These are phyloP conservation scores for Fusarium sp. DNA, from an alignment of 2,329 filamentous ascomycete genomes.

Conservation along the genomic window DNA sequence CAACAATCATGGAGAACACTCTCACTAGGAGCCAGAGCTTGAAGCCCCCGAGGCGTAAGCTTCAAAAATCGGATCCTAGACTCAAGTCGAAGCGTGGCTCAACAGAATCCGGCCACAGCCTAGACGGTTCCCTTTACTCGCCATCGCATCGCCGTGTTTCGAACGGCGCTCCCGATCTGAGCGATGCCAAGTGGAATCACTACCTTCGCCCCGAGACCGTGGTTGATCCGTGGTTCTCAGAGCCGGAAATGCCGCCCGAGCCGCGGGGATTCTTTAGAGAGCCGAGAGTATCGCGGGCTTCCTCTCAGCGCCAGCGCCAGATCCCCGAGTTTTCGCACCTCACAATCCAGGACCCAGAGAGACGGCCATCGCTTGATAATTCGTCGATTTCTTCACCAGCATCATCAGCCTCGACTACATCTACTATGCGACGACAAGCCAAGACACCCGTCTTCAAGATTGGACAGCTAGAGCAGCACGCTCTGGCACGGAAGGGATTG, in stretches of 20 bases:
- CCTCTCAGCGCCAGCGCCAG: constrained; percentile 28
- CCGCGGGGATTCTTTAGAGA: constrained; percentile 24
- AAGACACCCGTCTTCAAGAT: constrained; percentile 63
- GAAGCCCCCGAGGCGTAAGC: constrained; percentile 43
- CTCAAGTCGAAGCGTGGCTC: constrained; percentile 43
- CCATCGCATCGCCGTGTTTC: constrained; percentile 33
- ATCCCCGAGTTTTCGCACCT: constrained; percentile 43
- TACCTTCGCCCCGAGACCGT: constrained; percentile 41
- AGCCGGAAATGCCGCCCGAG: constrained; percentile 29
- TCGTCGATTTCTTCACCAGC: constrained; percentile 46
- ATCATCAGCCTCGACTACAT: constrained; percentile 46
- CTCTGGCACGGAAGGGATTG: constrained; percentile 32
- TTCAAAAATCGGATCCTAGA: constrained; percentile 46
- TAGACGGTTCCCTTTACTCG: constrained; percentile 20
- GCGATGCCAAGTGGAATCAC: constrained; percentile 44
- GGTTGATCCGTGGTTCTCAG: constrained; percentile 27
- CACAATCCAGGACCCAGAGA: constrained; percentile 27
- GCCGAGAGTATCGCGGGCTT: constrained; percentile 21
- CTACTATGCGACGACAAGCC: constrained; percentile 56
- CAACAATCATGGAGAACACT: constrained; percentile 16
- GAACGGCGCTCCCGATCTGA: constrained; percentile 40
- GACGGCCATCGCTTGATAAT: constrained; percentile 40
- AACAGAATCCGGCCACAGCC: constrained; percentile 38
- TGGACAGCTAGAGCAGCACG: constrained; percentile 58
- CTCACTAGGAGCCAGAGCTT: constrained; percentile 30